Conservation (phyloP, 768 basidiomycete genomes). For the Termitomyces heimii region DNA sequence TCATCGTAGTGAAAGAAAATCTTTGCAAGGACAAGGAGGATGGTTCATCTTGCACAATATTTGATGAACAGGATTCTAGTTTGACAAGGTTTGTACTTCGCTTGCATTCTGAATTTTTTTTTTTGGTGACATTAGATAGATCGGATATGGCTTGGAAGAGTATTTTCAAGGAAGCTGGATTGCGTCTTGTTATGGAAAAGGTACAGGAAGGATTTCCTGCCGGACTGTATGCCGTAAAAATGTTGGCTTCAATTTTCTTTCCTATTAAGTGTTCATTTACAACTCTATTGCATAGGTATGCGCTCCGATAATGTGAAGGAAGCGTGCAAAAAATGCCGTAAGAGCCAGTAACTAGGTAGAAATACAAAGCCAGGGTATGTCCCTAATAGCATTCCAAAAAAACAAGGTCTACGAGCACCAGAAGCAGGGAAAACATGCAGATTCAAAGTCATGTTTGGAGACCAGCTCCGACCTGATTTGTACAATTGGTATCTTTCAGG, state of each 20-base stretch:
- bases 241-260: constrained; percentile 38
- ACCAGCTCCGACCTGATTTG: constrained; percentile 19
- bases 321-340: neutral
- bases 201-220: constrained; percentile 80
- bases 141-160: constrained; percentile 80
- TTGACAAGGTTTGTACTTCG: constrained; percentile 61
- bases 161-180: constrained; percentile 67
- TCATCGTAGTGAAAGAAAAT: constrained; percentile 93
- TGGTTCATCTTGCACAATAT: constrained; percentile 46
- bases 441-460: constrained; percentile 8
- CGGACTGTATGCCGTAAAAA: constrained; percentile 81
- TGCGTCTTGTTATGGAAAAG: constrained; percentile 66
- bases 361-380: constrained; percentile 8
- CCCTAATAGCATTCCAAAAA: neutral
- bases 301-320: constrained; percentile 32
- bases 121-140: constrained; percentile 32
- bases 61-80: constrained; percentile 87
- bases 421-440: neutral
- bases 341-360: constrained; percentile 2
- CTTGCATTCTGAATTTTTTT: neutral
- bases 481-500: constrained; percentile 48
- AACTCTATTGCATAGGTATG: constrained; percentile 40
- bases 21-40: constrained; percentile 54
- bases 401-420: neutral
- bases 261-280: neutral